Conservation (phyloP, 371 early-diverging fungal species). For the Thermomucor indicae-seudaticae region DNA sequence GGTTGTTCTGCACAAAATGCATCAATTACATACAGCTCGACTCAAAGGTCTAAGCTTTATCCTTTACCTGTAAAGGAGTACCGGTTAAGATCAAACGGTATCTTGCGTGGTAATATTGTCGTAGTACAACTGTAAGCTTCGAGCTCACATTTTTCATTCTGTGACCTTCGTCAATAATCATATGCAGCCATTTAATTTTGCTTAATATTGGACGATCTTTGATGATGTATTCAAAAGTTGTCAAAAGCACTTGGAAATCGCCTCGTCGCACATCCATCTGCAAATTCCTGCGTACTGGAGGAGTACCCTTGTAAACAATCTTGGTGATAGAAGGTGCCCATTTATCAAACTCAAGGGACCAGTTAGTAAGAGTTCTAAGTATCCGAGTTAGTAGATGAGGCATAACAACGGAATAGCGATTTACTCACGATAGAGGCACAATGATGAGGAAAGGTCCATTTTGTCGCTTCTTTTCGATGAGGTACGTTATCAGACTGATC, state of each 20-base stretch:
- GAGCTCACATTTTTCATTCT: constrained; percentile 96
- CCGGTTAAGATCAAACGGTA: constrained; percentile 98
- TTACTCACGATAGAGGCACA: constrained; percentile 87
- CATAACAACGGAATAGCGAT: background rate
- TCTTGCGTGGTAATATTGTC: constrained; percentile 78
- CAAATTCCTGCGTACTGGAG: constrained; percentile 67
- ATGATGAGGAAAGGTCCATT: constrained; percentile 93
- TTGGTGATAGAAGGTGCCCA: constrained; percentile 94
- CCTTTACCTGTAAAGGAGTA: constrained; percentile 92
- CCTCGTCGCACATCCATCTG: constrained; percentile 71
- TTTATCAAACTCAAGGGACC: constrained; percentile 96
- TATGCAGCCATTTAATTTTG: constrained; percentile 91
- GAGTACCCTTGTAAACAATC: constrained; percentile 89
- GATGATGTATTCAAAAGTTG: constrained; percentile 98
- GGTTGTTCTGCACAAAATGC: constrained; percentile 77
- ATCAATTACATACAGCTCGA: background rate
- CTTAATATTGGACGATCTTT: constrained; percentile 81
- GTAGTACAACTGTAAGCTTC: constrained; percentile 80
- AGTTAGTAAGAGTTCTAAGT: constrained; percentile 85
- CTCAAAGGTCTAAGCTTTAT: background rate
- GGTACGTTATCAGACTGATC: constrained; percentile 91
- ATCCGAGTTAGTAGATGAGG: background rate
- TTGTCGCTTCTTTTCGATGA: constrained; percentile 90
- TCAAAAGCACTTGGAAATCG: constrained; percentile 92
- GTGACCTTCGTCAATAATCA: constrained; percentile 99